These are phyloP conservation scores for Geranomyces variabilis DNA, from an alignment of 192 early-diverging fungal genomes.

Conservation along the genomic window DNA sequence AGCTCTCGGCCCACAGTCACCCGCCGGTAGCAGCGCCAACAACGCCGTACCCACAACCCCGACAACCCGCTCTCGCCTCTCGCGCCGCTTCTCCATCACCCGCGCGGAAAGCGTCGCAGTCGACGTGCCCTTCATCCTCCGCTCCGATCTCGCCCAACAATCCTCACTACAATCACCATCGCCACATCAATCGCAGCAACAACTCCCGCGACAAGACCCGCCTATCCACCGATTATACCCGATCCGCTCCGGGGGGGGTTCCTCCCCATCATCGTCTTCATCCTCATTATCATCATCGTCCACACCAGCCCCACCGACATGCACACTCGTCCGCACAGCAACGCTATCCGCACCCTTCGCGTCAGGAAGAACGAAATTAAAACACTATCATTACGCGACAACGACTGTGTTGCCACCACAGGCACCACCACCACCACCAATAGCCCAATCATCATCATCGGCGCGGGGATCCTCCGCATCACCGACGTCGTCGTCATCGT, in stretches of 20 bases:
- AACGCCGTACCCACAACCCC: not conserved
- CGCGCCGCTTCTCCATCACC: slow-evolving; percentile 2
- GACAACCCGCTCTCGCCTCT: not conserved
- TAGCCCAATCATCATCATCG: too few species aligned
- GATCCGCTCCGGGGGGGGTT: not conserved
- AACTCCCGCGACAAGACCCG: not conserved
- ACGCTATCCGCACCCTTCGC: not conserved
- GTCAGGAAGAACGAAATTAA: too few species aligned
- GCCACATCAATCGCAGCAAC: not conserved
- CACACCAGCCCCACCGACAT: not conserved
- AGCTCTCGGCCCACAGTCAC: not conserved
- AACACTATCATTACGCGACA: not conserved
- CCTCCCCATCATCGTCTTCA: not conserved
- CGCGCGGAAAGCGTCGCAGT: slow-evolving; percentile 1
- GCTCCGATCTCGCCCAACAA: not conserved
- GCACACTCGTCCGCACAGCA: not conserved
- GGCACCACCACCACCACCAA: too few species aligned
- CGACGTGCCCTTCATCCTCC: slow-evolving; percentile 4
- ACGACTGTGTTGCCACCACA: not conserved
- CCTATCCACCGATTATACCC: not conserved
- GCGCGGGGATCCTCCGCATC: too few species aligned
- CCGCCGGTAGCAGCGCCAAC: not conserved
- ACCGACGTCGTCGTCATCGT: not conserved
- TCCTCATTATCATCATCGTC: not conserved
- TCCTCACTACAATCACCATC: not conserved